Conservation (phyloP, 1,284 basidiomycete species). For the Hypsizygus ulmarius region DNA sequence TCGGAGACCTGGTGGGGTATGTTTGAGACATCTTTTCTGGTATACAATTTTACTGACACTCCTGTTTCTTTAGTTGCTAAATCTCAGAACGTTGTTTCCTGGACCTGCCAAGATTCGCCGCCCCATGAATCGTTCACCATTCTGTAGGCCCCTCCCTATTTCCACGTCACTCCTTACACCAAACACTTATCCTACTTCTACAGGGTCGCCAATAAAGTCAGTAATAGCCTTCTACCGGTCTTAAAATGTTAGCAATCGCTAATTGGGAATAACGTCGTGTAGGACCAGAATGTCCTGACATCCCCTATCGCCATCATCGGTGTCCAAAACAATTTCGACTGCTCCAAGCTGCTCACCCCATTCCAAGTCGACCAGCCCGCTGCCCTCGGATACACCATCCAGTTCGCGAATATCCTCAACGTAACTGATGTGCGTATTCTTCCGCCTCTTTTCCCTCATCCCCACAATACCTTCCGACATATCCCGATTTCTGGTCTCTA, state of each 20-base stretch:
- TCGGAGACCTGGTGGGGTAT: conserved; percentile 38
- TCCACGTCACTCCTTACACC: background rate
- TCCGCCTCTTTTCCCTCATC: background rate
- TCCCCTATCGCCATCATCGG: conserved; percentile 41
- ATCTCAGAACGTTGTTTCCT: conserved; percentile 35
- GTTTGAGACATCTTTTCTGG: conserved; percentile 15
- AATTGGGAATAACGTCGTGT: background rate
- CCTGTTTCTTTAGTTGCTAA: conserved; percentile 30
- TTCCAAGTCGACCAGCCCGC: conserved; percentile 42
- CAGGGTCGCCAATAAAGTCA: no score
- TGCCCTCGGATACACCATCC: conserved; percentile 54
- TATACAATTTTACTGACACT: background rate
- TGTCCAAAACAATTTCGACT: conserved; percentile 54
- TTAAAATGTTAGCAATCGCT: no score
- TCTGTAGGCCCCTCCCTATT: conserved; percentile 19
- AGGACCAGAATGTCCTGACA: conserved; percentile 27
- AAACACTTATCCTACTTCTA: background rate
- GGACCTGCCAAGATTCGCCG: conserved; percentile 33
- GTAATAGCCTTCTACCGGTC: no score
- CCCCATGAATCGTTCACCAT: conserved; percentile 30
- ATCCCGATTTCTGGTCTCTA: background rate
- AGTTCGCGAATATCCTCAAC: conserved; percentile 59
- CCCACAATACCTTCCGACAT: no score
- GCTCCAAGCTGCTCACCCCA: conserved; percentile 53
- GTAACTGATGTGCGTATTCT: conserved; percentile 44